A percentile compares a stretch with the other conserved stretches of the same genome.
Conservation (phyloP, 768 basidiomycete genomes). For the Tephrocybe sp. region DNA sequence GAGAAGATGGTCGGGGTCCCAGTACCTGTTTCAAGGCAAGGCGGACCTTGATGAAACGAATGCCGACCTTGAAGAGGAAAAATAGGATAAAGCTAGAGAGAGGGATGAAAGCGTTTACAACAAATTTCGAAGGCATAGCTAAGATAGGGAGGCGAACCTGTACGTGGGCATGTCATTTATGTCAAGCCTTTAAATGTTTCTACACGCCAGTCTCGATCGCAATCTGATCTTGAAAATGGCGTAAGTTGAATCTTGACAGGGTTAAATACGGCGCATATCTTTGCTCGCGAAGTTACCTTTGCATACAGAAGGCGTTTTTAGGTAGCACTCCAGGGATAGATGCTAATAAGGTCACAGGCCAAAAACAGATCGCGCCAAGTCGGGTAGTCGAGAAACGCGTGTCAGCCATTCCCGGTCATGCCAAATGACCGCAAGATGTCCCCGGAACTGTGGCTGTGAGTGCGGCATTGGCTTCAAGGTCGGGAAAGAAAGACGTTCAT, state of each 20-base stretch:
- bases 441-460: no score
- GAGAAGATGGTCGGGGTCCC: constrained; percentile 46
- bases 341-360: no score
- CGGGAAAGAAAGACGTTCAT: neutral
- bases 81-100: constrained; percentile 27
- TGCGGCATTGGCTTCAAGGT: neutral
- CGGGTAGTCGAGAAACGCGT: no score
- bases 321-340: neutral
- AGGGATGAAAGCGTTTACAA: constrained; percentile 26
- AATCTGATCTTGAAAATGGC: constrained; percentile 3
- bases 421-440: no score
- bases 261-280: neutral
- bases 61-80: constrained; percentile 29
- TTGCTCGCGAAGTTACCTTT: neutral
- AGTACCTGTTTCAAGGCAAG: constrained; percentile 43
- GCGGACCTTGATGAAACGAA: constrained; percentile 31
- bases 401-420: no score
- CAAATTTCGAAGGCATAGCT: constrained; percentile 23
- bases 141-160: constrained; percentile 2
- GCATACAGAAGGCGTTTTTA: neutral
- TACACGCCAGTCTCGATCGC: constrained; percentile 16
- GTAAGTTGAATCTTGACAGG: neutral
- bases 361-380: no score
- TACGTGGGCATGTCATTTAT: neutral
- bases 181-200: constrained; percentile 14